Conservation (phyloP, 148 eudicot genomes). For the Agrostemma githago region DNA sequence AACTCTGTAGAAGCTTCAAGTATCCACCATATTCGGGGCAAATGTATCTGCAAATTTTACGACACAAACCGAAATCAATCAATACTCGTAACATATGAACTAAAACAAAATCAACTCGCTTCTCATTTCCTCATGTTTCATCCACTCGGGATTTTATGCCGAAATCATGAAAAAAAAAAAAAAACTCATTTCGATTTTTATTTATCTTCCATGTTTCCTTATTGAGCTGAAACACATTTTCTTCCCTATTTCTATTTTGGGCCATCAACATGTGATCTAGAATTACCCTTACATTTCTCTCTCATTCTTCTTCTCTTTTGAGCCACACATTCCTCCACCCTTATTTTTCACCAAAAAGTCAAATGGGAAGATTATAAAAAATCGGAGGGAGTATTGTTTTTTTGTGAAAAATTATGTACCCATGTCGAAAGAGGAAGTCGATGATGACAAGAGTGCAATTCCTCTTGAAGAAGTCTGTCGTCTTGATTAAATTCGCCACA, state of each 20-base stretch:
- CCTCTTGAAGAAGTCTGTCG: constrained; percentile 55
- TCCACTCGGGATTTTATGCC: neutral
- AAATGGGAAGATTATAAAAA: too few species aligned
- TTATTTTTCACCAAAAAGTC: too few species aligned
- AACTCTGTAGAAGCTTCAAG: constrained; percentile 68
- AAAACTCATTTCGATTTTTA: too few species aligned
- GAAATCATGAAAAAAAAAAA: too few species aligned
- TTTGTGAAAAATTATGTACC: constrained; percentile 37
- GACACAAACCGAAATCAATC: neutral
- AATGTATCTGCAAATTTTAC: constrained; percentile 48
- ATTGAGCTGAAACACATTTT: too few species aligned
- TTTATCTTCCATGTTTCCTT: too few species aligned
- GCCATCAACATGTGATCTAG: too few species aligned
- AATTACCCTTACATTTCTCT: too few species aligned
- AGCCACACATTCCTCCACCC: too few species aligned
- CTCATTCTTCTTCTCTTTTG: too few species aligned
- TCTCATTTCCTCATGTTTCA: neutral
- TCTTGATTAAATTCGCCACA: constrained; percentile 58
- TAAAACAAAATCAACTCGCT: neutral
- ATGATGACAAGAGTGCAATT: constrained; percentile 87
- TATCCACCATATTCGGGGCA: constrained; percentile 69
- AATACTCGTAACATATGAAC: neutral
- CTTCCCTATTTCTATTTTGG: too few species aligned
- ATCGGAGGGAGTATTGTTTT: too few species aligned
- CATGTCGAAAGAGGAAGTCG: constrained; percentile 94